Evolutionary conservation across 352 stramenopile genomes (phyloP).

Genomic region (Phytophthora pisi): DNA sequence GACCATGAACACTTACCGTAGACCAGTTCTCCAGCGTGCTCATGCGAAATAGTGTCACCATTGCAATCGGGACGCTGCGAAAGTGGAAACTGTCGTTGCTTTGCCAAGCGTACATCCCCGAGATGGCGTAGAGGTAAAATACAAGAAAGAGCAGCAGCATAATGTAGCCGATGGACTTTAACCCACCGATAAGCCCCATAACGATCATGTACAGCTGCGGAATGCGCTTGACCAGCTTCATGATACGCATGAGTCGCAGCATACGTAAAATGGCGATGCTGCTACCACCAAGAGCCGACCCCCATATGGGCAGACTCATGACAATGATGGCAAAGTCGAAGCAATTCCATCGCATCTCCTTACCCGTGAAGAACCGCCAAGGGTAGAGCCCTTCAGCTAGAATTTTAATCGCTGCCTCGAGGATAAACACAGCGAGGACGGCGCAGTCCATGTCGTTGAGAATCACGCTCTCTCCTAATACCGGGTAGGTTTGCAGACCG

Average conservation of each 20-base stretch:
- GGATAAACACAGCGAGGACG: constrained; percentile 77
- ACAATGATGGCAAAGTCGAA: constrained; percentile 89
- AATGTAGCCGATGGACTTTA: constrained; percentile 93
- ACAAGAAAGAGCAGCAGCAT: constrained; percentile 86
- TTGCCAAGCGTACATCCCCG: constrained; percentile 90
- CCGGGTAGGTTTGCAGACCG: constrained; percentile 78
- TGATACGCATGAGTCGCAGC: constrained; percentile 87
- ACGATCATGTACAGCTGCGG: constrained; percentile 93
- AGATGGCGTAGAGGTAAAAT: constrained; percentile 91
- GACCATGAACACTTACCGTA: constrained; percentile 42
- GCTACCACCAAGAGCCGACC: constrained; percentile 61
- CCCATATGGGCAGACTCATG: constrained; percentile 77
- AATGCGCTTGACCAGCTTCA: constrained; percentile 91
- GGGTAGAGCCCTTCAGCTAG: constrained; percentile 71
- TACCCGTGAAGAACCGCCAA: constrained; percentile 77
- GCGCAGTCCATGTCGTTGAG: constrained; percentile 70
- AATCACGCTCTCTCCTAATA: constrained; percentile 42
- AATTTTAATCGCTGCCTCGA: constrained; percentile 82
- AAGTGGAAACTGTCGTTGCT: constrained; percentile 90
- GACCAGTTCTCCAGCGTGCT: constrained; percentile 85
- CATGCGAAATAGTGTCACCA: constrained; percentile 87
- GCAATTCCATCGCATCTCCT: constrained; percentile 83
- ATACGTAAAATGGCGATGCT: constrained; percentile 88
- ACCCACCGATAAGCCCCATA: constrained; percentile 86
- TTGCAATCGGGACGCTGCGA: constrained; percentile 74